Base-by-base conservation (phyloP, 1,139 yeast species). In the Blastobotrys aristatus region DNA sequence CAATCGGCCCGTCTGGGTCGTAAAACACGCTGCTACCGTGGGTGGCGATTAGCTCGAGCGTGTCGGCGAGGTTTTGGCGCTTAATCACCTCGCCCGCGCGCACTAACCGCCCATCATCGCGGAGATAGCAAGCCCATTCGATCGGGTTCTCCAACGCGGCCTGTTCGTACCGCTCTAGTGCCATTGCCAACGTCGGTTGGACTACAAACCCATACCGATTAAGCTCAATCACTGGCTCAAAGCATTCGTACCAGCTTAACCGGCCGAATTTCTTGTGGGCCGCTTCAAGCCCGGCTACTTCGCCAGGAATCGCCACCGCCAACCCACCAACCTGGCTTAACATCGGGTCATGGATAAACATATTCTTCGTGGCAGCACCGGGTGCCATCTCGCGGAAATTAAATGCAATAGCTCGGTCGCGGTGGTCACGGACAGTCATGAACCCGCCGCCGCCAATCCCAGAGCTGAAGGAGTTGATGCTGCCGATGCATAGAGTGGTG, bases 391-490 rank as follows among this genome's bases (percentile, higher is more conserved):
- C 98, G 53, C 97, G 70, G 36, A 95, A 95, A 67, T 92, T 95
- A 36, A 89, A 80, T 29, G 82, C 71, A n/a, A 82, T 55, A 5
- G 80, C 74, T 1, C 73, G 72, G 4, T 73, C 74, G 33, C 67
- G 65, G 26, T 67, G 64, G 37, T 58, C 63, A 36, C 77, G 72
- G 40, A 85, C 78, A 1, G 84, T 74, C 42, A 86, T 83, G 59
- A 76, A 87, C 0, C 84, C 86, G 8, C 97, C 97, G 3, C 97
- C 98, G 1, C 98, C 98, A 43, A 90, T 80, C 0, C 98, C 97
- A 3, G 94, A 80, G 42, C 90, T 83, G 61, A 81, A 89, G 52
- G 89, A 81, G 61, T 87, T 86, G 36, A 87, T 68, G 49, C 87
- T 74, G 1, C 97, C 97, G 33, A 92, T 79, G 63, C 98, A 92